A percentile compares a stretch with the other conserved stretches of the same genome.
Evolutionary conservation across 2,329 filamentous ascomycete genomes (phyloP).

Genomic region (Exophiala dermatitidis): DNA sequence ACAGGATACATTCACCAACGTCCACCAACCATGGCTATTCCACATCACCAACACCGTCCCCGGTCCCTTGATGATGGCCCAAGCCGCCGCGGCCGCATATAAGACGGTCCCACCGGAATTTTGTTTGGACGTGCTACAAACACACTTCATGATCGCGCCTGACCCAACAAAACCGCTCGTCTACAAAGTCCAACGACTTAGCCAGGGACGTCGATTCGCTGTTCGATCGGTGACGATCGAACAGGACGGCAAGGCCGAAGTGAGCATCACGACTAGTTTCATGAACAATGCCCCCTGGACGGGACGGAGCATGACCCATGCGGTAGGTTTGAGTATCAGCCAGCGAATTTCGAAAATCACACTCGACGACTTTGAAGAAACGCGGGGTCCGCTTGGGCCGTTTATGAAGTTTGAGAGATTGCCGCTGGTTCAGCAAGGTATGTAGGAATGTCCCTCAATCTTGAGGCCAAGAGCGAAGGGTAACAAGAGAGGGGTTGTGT

Average conservation of each 20-base stretch:
- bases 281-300: conserved; percentile 19
- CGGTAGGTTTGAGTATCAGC: conserved; percentile 8
- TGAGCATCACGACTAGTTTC: conserved; percentile 20
- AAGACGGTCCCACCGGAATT: conserved; percentile 21
- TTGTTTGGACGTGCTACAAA: conserved; percentile 23
- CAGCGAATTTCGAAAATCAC: conserved; percentile 16
- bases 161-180: conserved; percentile 12
- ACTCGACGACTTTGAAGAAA: conserved; percentile 22
- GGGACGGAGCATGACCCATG: conserved; percentile 21
- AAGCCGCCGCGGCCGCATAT: conserved; percentile 21
- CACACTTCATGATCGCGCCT: conserved; percentile 22
- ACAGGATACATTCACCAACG: conserved; percentile 20
- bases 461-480: too few species aligned
- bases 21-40: conserved; percentile 25
- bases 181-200: conserved; percentile 21
- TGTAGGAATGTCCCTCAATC: background rate
- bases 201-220: conserved; percentile 21
- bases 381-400: conserved; percentile 11
- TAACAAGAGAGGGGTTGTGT: too few species aligned
- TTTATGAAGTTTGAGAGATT: conserved; percentile 26
- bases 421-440: conserved; percentile 19
- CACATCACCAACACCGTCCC: conserved; percentile 20
- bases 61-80: conserved; percentile 24
- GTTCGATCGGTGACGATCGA: conserved; percentile 19
- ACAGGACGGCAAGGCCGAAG: conserved; percentile 15